Percentiles rank a stretch among this genome's conserved stretches.
These are phyloP conservation scores for Hymenoscyphus scutula DNA, from an alignment of 2,329 filamentous ascomycete species.

Conservation along the genomic window DNA sequence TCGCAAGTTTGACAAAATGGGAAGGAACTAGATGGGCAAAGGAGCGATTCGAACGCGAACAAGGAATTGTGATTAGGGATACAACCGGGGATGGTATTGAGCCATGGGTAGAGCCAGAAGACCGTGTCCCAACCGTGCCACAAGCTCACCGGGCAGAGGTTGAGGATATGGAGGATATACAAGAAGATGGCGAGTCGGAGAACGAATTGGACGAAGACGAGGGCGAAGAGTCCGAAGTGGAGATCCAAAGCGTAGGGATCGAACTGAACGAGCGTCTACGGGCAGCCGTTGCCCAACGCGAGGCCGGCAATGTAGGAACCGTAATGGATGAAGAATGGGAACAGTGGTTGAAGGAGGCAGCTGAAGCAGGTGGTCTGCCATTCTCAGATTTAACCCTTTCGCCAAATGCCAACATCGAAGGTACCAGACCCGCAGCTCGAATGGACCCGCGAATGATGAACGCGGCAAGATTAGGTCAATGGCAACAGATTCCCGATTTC, in stretches of 20 bases:
- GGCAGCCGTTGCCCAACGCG: constrained; percentile 60
- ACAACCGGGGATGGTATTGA: constrained; percentile 68
- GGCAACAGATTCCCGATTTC: constrained; percentile 56
- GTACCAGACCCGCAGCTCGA: constrained; percentile 38
- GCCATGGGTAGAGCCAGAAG: constrained; percentile 55
- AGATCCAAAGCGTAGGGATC: constrained; percentile 58
- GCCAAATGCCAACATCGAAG: constrained; percentile 34
- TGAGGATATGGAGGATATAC: constrained; percentile 39
- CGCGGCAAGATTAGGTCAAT: constrained; percentile 55
- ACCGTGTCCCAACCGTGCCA: constrained; percentile 22
- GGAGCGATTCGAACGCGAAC: constrained; percentile 74
- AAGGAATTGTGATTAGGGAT: constrained; percentile 66
- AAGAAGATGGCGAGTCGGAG: constrained; percentile 34
- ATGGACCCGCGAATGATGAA: constrained; percentile 53
- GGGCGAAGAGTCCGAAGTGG: constrained; percentile 52
- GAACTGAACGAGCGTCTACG: constrained; percentile 63
- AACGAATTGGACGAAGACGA: constrained; percentile 39
- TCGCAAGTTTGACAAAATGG: constrained; percentile 73
- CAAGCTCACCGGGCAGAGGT: constrained; percentile 25
- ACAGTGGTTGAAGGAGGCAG: constrained; percentile 69
- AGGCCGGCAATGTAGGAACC: constrained; percentile 56
- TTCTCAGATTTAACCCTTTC: constrained; percentile 40
- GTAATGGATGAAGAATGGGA: constrained; percentile 71
- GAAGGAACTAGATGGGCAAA: constrained; percentile 82
- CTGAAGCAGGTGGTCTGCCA: constrained; percentile 59